phyloP scores from a whole-genome alignment of 169 alveolate species.

The Plasmodium gonderi region DNA sequence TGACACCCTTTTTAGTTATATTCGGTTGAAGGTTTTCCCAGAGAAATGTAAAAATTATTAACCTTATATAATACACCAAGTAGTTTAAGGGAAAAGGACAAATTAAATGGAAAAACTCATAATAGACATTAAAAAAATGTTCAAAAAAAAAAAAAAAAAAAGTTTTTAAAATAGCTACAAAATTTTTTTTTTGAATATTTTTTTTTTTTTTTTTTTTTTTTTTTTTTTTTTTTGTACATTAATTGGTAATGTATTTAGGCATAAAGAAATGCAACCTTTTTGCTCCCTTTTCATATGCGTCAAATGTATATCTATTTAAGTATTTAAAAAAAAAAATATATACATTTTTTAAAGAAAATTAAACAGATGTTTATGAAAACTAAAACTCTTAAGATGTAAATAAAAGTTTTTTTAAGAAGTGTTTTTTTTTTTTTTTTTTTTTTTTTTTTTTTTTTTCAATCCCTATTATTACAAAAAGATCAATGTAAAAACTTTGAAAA shows the following conservation, averaged over 20 bases:
- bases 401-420: not conserved
- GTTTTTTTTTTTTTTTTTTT: not conserved
- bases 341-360: not conserved
- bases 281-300: not conserved
- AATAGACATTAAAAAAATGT: not conserved
- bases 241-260: constrained; percentile 26
- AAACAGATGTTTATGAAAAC: not conserved
- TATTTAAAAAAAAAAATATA: not conserved
- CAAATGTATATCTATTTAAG: constrained; percentile 8
- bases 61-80: not conserved
- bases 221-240: constrained; percentile 37
- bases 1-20: not conserved
- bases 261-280: not conserved
- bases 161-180: not conserved
- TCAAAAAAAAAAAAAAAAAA: not conserved
- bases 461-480: not conserved
- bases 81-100: not conserved
- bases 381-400: not conserved
- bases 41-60: not conserved
- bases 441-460: not conserved
- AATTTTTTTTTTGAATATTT: no score
- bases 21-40: not conserved
- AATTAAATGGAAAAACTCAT: not conserved
- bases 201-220: constrained; percentile 10
- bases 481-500: not conserved